phyloP scores from a whole-genome alignment of 73 alveolate genomes.

The Loxodes magnus region DNA sequence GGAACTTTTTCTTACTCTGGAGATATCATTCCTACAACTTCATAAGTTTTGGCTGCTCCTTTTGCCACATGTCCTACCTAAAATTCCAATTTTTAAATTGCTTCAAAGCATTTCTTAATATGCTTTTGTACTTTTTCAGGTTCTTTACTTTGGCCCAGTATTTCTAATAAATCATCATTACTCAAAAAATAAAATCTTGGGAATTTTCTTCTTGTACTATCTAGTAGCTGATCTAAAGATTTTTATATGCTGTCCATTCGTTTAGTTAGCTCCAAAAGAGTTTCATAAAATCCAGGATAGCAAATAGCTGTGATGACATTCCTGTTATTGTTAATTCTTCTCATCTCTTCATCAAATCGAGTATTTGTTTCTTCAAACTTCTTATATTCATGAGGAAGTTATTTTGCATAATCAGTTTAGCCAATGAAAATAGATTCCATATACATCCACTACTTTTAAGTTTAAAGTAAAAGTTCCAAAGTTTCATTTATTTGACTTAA shows the following conservation, averaged over 20 bases:
- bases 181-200: constrained; percentile 99
- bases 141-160: constrained; percentile 93
- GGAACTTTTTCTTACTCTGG: constrained; percentile 90
- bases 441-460: constrained; percentile 78
- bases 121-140: constrained; percentile 93
- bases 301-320: constrained; percentile 39
- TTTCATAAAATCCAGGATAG: constrained; percentile 36
- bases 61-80: constrained; percentile 16
- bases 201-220: constrained; percentile 69
- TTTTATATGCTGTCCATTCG: constrained; percentile 14
- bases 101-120: constrained; percentile 97
- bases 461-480: constrained; percentile 39
- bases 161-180: constrained; percentile 97
- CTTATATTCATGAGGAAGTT: constrained; percentile 34
- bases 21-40: constrained; percentile 79
- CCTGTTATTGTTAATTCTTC: constrained; percentile 48
- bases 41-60: constrained; percentile 34
- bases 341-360: constrained; percentile 42
- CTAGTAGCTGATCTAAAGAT: constrained; percentile 45
- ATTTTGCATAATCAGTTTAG: constrained; percentile 24
- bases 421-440: constrained; percentile 94
- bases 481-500: constrained; percentile 63
- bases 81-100: constrained; percentile 66
- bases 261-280: constrained; percentile 27
- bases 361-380: constrained; percentile 33